phyloP scores from a whole-genome alignment of 2,329 filamentous ascomycete species.

The Chaetomium globosum region DNA sequence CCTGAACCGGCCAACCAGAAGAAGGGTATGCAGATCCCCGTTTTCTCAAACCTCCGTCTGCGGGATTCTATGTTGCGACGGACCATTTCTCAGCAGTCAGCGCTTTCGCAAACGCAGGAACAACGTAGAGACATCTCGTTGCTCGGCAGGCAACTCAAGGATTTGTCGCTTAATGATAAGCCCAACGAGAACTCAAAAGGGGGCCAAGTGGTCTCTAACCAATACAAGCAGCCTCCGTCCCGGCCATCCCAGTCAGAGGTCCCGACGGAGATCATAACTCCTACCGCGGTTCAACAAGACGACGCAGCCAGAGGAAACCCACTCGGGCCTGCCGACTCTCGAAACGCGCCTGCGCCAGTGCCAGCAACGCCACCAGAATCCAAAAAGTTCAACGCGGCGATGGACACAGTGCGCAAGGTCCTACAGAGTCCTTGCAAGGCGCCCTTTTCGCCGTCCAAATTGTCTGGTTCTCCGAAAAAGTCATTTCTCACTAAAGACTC shows the following conservation, averaged over 20 bases:
- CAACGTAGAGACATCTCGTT: constrained; percentile 51
- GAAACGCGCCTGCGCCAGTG: constrained; percentile 24
- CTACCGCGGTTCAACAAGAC: constrained; percentile 38
- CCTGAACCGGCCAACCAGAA: constrained; percentile 37
- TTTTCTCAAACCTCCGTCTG: constrained; percentile 28
- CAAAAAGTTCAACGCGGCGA: constrained; percentile 39
- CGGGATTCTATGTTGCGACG: constrained; percentile 26
- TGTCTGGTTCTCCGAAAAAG: constrained; percentile 50
- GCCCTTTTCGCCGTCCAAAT: constrained; percentile 46
- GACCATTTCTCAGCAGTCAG: constrained; percentile 36
- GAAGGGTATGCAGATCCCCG: constrained; percentile 46
- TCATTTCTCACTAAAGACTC: constrained; percentile 72
- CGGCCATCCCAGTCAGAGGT: constrained; percentile 32
- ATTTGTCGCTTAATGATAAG: constrained; percentile 47
- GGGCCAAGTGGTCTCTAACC: constrained; percentile 53
- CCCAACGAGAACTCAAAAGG: constrained; percentile 35
- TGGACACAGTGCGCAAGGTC: constrained; percentile 38
- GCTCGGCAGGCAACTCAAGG: constrained; percentile 40
- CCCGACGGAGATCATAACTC: constrained; percentile 38
- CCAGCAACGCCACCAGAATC: constrained; percentile 39
- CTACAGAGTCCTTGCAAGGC: constrained; percentile 40
- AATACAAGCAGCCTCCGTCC: constrained; percentile 36
- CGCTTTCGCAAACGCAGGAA: constrained; percentile 28
- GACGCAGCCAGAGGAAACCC: constrained; percentile 27
- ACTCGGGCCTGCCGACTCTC: constrained; percentile 27